Conservation (phyloP, 257 asterid species). For the Verbena officinalis region DNA sequence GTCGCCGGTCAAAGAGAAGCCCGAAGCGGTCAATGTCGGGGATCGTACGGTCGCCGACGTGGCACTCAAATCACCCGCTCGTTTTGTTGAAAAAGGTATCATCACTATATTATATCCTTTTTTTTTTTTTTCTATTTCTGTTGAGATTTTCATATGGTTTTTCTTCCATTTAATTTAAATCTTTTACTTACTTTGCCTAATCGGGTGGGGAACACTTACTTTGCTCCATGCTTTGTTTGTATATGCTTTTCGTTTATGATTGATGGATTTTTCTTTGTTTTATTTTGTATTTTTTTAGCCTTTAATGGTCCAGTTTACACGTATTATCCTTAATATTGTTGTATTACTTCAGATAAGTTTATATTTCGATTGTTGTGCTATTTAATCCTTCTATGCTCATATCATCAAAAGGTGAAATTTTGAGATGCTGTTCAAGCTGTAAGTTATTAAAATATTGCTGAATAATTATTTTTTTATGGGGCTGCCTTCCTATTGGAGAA, state of each 20-base stretch:
- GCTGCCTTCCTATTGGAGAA: no score
- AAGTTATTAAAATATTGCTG: not conserved
- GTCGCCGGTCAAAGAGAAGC: conserved; percentile 55
- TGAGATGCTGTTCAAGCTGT: not conserved
- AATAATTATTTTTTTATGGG: not conserved
- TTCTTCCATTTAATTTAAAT: no score
- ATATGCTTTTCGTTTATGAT: conserved; percentile 31
- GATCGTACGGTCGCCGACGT: conserved; percentile 32
- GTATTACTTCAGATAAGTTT: not conserved
- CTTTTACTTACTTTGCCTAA: not conserved
- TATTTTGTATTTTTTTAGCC: not conserved
- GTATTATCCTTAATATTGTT: not conserved
- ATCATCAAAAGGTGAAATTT: not conserved
- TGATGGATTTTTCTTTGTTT: not conserved
- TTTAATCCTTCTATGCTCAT: not conserved
- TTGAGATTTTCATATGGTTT: no score
- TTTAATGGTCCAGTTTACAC: not conserved
- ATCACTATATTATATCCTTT: not conserved
- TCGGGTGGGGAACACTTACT: conserved; percentile 4
- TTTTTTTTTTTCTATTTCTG: not conserved
- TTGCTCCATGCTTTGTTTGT: conserved; percentile 19
- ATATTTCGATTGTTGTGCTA: conserved; percentile 1
- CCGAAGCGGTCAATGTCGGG: conserved; percentile 36
- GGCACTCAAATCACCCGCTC: conserved; percentile 38
- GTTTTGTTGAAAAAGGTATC: conserved; percentile 23